Conservation (phyloP, 106 monocot genomes). For the Gastrodia elata region DNA sequence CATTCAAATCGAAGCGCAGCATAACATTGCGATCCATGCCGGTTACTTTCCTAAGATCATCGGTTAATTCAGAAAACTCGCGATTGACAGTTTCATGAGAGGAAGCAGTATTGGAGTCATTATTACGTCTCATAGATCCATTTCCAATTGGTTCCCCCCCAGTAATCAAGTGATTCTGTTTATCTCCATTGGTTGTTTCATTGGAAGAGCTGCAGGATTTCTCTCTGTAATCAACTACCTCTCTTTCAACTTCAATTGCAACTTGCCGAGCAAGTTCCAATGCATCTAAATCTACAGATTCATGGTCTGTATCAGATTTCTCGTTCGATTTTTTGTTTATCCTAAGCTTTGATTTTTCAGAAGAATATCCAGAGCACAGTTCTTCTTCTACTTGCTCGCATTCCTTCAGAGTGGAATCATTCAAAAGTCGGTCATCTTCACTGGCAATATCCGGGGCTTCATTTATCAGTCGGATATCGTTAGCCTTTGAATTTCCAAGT, state of each 20-base stretch:
- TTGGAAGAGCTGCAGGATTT: constrained; percentile 54
- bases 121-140: constrained; percentile 10
- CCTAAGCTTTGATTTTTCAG: constrained; percentile 3
- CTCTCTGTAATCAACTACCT: constrained; percentile 73
- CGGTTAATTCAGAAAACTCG: constrained; percentile 10
- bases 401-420: not conserved
- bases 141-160: constrained; percentile 9
- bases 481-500: not conserved
- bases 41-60: not conserved
- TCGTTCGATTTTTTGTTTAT: not conserved
- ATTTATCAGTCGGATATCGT: constrained; percentile 4
- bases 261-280: constrained; percentile 65
- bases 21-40: constrained; percentile 14
- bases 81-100: constrained; percentile 18
- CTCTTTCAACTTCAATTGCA: constrained; percentile 66
- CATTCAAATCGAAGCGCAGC: constrained; percentile 67
- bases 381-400: not conserved
- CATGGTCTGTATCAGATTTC: constrained; percentile 26
- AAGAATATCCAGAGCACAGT: not conserved
- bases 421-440: not conserved
- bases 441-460: constrained; percentile 3
- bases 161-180: constrained; percentile 8
- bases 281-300: constrained; percentile 55
- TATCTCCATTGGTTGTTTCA: constrained; percentile 22
- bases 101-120: constrained; percentile 19